Conservation (phyloP, 169 alveolate species). For the Plasmodium falciparum region DNA sequence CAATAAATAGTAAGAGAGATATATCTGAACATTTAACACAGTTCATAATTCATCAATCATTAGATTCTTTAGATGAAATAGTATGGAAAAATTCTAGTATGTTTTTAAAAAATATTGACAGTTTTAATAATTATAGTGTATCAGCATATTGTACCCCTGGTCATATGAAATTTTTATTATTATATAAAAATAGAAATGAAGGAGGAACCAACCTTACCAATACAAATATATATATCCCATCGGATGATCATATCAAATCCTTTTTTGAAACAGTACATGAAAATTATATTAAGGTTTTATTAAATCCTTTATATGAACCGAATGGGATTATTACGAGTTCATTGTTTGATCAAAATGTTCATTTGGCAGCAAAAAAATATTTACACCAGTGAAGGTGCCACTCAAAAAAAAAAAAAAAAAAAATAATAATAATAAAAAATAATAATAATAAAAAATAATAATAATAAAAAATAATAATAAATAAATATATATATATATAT, state of each 20-base stretch:
- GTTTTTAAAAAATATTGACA: constrained; percentile 89
- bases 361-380: constrained; percentile 47
- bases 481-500: background rate
- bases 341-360: constrained; percentile 72
- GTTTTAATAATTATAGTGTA: constrained; percentile 88
- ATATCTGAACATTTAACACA: constrained; percentile 91
- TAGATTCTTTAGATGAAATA: constrained; percentile 90
- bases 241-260: constrained; percentile 85
- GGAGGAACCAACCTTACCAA: background rate
- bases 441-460: no score
- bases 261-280: constrained; percentile 90
- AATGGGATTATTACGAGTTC: constrained; percentile 80
- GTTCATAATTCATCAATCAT: constrained; percentile 91
- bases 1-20: constrained; percentile 89
- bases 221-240: constrained; percentile 80
- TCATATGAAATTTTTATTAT: constrained; percentile 86
- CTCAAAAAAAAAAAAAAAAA: background rate
- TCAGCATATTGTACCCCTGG: constrained; percentile 92
- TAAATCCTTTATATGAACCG: constrained; percentile 85
- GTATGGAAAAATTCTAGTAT: constrained; percentile 84
- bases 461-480: background rate
- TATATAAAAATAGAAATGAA: constrained; percentile 81
- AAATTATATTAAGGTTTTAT: constrained; percentile 84
- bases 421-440: constrained; percentile 1
- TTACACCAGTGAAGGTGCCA: constrained; percentile 16